phyloP scores from a whole-genome alignment of 2,329 filamentous ascomycete genomes.

The Diaporthe vaccinii region DNA sequence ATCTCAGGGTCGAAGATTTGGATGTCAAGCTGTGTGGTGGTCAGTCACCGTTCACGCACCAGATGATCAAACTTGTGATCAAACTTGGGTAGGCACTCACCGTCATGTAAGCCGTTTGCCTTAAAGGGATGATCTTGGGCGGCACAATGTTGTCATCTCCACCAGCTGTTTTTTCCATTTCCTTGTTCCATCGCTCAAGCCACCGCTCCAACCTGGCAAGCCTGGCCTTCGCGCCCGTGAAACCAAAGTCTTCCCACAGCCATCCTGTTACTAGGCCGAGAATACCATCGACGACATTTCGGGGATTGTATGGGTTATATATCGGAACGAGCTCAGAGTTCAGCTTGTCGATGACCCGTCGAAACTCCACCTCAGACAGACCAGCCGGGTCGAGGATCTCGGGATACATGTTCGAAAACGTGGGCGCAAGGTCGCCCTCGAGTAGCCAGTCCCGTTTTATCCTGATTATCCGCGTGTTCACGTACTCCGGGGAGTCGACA shows the following conservation, averaged over 20 bases:
- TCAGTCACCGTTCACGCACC: constrained; percentile 44
- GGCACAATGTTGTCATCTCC: constrained; percentile 64
- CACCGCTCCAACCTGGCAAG: constrained; percentile 80
- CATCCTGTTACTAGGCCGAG: constrained; percentile 89
- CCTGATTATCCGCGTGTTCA: constrained; percentile 88
- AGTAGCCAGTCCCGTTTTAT: constrained; percentile 93
- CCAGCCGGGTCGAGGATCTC: constrained; percentile 92
- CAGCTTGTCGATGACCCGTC: constrained; percentile 82
- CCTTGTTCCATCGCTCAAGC: constrained; percentile 88
- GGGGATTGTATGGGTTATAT: constrained; percentile 82
- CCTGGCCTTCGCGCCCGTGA: constrained; percentile 80
- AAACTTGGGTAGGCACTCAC: constrained; percentile 59
- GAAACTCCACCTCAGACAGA: constrained; percentile 88
- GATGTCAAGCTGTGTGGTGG: constrained; percentile 75
- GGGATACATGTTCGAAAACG: constrained; percentile 95
- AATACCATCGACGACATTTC: constrained; percentile 84
- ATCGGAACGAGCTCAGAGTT: constrained; percentile 83
- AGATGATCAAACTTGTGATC: neutral
- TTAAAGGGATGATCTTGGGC: constrained; percentile 82
- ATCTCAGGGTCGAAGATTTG: constrained; percentile 86
- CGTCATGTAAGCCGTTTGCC: constrained; percentile 89
- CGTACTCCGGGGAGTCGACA: constrained; percentile 78
- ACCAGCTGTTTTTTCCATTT: constrained; percentile 70
- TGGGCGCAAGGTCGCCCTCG: constrained; percentile 89
- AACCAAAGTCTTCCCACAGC: constrained; percentile 92